A percentile compares a stretch with the other conserved stretches of the same genome.
Evolutionary conservation across 345 rosid species (phyloP).

Genomic region (Bretschneidera sinensis): DNA sequence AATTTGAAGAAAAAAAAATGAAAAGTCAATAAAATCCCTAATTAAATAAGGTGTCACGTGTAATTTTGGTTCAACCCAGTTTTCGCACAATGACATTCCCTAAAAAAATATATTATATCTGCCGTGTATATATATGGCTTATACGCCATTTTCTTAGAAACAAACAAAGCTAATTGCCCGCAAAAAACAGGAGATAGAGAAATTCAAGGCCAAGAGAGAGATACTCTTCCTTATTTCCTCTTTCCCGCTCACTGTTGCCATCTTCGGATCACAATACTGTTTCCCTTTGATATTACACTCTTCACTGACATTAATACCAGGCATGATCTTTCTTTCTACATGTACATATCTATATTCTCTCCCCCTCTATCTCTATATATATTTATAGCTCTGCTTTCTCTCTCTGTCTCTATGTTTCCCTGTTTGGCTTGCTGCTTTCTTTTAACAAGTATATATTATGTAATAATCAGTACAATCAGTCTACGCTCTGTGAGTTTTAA

Average conservation of each 20-base stretch:
- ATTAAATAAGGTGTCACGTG: too few species aligned
- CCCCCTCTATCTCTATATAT: neutral
- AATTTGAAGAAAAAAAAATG: too few species aligned
- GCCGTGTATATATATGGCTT: too few species aligned
- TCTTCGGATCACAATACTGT: neutral
- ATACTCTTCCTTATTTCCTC: neutral
- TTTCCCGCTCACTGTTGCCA: constrained; percentile 36
- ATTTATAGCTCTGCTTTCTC: neutral
- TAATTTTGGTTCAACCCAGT: too few species aligned
- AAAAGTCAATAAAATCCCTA: too few species aligned
- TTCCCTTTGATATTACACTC: constrained; percentile 15
- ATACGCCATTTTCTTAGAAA: neutral
- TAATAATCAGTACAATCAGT: neutral
- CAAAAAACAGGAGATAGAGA: neutral
- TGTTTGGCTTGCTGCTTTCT: neutral
- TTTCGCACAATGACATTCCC: too few species aligned
- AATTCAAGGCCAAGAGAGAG: constrained; percentile 6
- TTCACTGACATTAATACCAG: constrained; percentile 35
- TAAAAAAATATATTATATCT: too few species aligned
- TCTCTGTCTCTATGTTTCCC: neutral
- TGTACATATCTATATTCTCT: neutral
- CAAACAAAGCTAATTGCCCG: neutral
- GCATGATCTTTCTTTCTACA: constrained; percentile 21
- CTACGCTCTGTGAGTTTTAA: neutral
- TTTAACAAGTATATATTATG: neutral